Percentiles rank a stretch among this genome's conserved stretches.
These are phyloP conservation scores for Solanum sitiens DNA, from an alignment of 257 asterid genomes.

Conservation along the genomic window DNA sequence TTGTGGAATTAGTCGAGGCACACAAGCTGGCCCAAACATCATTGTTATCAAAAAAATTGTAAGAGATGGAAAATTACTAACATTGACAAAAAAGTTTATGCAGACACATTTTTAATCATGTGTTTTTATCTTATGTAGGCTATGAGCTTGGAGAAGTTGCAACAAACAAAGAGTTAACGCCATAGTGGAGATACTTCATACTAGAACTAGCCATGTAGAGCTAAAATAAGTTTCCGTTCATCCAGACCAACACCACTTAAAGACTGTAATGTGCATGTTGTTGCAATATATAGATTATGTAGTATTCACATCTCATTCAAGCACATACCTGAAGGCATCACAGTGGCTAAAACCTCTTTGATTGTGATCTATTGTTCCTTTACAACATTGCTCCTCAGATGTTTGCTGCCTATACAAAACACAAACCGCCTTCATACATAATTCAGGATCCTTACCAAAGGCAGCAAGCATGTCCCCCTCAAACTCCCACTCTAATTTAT, in stretches of 20 bases:
- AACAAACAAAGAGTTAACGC: neutral
- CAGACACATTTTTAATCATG: neutral
- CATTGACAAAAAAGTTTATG: neutral
- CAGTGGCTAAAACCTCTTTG: constrained; percentile 50
- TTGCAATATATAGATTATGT: neutral
- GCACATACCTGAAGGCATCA: constrained; percentile 38
- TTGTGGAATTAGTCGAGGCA: neutral
- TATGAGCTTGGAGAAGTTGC: neutral
- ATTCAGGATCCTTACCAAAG: constrained; percentile 36
- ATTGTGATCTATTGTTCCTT: constrained; percentile 31
- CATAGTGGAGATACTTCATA: neutral
- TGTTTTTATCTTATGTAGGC: neutral
- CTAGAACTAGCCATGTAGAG: neutral
- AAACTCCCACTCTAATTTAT: constrained; percentile 36
- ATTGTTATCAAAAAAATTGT: neutral
- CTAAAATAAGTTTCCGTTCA: neutral
- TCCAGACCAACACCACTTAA: neutral
- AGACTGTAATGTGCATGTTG: neutral
- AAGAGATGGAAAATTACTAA: neutral
- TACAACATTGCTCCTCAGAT: constrained; percentile 26
- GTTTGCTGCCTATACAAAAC: constrained; percentile 62
- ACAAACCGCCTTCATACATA: constrained; percentile 70
- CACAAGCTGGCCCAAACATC: neutral
- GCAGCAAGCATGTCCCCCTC: constrained; percentile 70
- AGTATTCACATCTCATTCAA: neutral